Base-by-base conservation (phyloP, 2,329 filamentous ascomycete species). In the Lecanicillium sp. region DNA sequence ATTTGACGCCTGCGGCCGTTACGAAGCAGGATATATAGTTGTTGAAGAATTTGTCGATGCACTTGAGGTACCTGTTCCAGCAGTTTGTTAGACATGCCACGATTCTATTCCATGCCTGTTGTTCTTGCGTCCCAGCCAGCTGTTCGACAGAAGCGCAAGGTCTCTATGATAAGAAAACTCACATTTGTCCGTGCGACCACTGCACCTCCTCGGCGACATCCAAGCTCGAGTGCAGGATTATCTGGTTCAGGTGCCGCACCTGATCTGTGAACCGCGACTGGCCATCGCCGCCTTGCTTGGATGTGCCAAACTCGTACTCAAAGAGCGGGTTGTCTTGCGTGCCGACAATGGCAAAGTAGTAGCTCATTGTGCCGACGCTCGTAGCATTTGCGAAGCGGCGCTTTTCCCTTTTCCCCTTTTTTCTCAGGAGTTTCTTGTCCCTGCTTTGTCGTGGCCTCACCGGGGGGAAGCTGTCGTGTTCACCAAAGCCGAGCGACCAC, bases 331-430 rank as follows among this genome's bases (percentile, higher is more conserved):
- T 94, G 69, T 98, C 92, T 53, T 87, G 85, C 16, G 88, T 94
- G 56, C 89, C 92, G 60, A 98, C 79, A 51, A 98, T 95, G 57
- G 85, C 85, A 66, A 98, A 96, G 70, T 95, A 95, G 73, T 96
- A 98, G 44, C 89, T 95, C 92, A 96, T 96, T 47, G 51, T 34
- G 22, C n/a, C n/a, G n/a, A n/a, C n/a, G n/a, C n/a, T n/a, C n/a
- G n/a, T n/a, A n/a, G n/a, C n/a, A n/a, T n/a, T n/a, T n/a, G n/a
- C n/a, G n/a, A n/a, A n/a, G n/a, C n/a, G n/a, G n/a, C n/a, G n/a
- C n/a, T n/a, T n/a, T n/a, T n/a, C n/a, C n/a, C n/a, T n/a, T n/a
- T n/a, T n/a, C n/a, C n/a, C n/a, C n/a, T n/a, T n/a, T n/a, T n/a
- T n/a, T n/a, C n/a, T n/a, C n/a, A n/a, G n/a, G n/a, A n/a, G n/a